Evolutionary conservation across 495 filamentous ascomycete genomes (phyloP).

Genomic region (Thozetella sp.): DNA sequence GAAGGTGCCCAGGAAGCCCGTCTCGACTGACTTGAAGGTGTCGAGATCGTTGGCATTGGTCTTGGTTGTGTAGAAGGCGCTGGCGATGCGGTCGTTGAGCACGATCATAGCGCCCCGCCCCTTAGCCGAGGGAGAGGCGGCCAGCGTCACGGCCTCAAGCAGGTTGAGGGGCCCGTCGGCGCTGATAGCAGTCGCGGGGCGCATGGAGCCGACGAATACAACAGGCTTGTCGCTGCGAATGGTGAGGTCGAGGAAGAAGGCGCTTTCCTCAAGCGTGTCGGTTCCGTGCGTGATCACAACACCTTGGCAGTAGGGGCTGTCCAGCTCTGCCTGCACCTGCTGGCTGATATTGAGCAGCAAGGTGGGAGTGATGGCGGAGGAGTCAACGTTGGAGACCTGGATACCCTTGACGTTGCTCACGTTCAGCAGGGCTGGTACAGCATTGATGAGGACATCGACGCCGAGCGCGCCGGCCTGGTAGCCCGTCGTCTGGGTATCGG

Average conservation of each 20-base stretch:
- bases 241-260: conserved; percentile 51
- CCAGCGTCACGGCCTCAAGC: conserved; percentile 48
- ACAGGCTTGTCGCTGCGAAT: conserved; percentile 49
- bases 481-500: conserved; percentile 46
- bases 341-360: conserved; percentile 44
- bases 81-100: conserved; percentile 53
- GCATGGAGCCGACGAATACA: conserved; percentile 51
- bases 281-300: conserved; percentile 54
- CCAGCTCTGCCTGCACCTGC: conserved; percentile 38
- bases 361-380: conserved; percentile 35
- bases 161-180: conserved; percentile 54
- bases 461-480: conserved; percentile 46
- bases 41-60: conserved; percentile 53
- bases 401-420: conserved; percentile 48
- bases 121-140: conserved; percentile 28
- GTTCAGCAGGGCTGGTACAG: conserved; percentile 41
- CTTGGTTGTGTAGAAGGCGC: conserved; percentile 50
- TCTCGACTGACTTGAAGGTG: conserved; percentile 49
- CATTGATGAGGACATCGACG: conserved; percentile 34
- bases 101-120: conserved; percentile 46
- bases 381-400: conserved; percentile 39
- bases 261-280: conserved; percentile 51
- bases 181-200: conserved; percentile 49
- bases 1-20: conserved; percentile 45
- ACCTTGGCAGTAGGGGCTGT: conserved; percentile 41